These are phyloP conservation scores for Parastagonospora avenae DNA, from an alignment of 2,329 filamentous ascomycete genomes.

Conservation along the genomic window DNA sequence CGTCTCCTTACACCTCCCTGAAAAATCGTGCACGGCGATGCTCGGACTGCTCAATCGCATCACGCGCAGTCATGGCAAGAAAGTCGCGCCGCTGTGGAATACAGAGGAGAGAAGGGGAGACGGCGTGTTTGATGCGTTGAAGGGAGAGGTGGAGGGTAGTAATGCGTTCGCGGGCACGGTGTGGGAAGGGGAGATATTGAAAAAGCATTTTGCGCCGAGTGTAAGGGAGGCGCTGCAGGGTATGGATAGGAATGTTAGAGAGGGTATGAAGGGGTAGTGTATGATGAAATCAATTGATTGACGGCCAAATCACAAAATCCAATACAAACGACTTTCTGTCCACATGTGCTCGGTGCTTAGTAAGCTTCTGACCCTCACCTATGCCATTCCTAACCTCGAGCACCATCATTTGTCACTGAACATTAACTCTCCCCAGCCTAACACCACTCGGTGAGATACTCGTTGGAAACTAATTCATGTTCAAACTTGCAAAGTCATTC, in stretches of 20 bases:
- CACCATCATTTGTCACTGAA: too few species aligned
- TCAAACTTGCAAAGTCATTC: slow-evolving; percentile 5
- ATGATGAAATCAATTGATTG: not conserved
- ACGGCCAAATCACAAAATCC: too few species aligned
- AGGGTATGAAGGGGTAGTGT: slow-evolving; percentile 27
- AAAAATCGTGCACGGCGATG: slow-evolving; percentile 83
- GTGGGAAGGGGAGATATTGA: slow-evolving; percentile 90
- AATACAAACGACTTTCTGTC: too few species aligned
- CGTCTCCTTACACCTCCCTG: slow-evolving; percentile 80
- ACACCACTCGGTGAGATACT: not conserved
- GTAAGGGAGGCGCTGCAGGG: slow-evolving; percentile 72
- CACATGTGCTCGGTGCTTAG: too few species aligned
- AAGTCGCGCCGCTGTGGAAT: slow-evolving; percentile 86
- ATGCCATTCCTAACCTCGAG: too few species aligned
- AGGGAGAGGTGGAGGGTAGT: slow-evolving; percentile 74
- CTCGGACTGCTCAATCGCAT: slow-evolving; percentile 79
- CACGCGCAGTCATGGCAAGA: slow-evolving; percentile 78
- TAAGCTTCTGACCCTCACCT: too few species aligned
- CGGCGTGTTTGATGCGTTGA: slow-evolving; percentile 78
- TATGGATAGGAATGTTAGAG: slow-evolving; percentile 41
- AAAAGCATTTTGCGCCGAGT: slow-evolving; percentile 83
- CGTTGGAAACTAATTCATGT: not conserved
- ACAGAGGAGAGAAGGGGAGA: slow-evolving; percentile 93
- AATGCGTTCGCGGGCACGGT: slow-evolving; percentile 90
- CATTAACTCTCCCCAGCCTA: too few species aligned